These are phyloP conservation scores for Kregervanrija fluxuum DNA, from an alignment of 805 yeast species.

Conservation along the genomic window DNA sequence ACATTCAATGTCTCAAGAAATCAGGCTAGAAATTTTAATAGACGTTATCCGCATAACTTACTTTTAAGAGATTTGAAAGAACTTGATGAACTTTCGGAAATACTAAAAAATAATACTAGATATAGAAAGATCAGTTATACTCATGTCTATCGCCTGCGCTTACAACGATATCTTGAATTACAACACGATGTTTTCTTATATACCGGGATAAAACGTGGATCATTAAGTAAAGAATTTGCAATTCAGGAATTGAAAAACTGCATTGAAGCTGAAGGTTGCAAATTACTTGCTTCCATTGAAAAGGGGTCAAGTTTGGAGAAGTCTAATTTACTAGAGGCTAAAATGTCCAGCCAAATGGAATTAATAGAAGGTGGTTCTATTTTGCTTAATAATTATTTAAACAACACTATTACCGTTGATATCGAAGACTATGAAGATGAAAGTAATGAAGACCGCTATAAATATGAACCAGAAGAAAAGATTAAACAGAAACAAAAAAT, in stretches of 20 bases:
- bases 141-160: not conserved
- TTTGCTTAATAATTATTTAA: slow-evolving; percentile 1
- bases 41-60: slow-evolving; percentile 4
- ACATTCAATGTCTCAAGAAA: slow-evolving; percentile 1
- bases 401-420: slow-evolving; percentile 1
- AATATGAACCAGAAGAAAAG: slow-evolving; percentile 1
- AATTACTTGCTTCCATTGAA: slow-evolving; percentile 2
- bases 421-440: not conserved
- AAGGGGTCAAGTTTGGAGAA: slow-evolving; percentile 3
- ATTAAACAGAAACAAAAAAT: not conserved
- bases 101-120: not conserved
- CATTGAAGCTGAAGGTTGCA: not conserved
- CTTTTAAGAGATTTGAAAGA: not conserved
- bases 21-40: slow-evolving; percentile 4
- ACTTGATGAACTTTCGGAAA: not conserved
- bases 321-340: slow-evolving; percentile 1
- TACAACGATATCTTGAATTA: not conserved
- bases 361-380: slow-evolving; percentile 6
- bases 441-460: not conserved
- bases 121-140: too few relatives aligned
- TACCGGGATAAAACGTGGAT: not conserved
- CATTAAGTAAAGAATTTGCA: slow-evolving; percentile 6
- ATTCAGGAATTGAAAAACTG: slow-evolving; percentile 4
- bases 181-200: slow-evolving; percentile 2
- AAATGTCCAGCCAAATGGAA: not conserved